Percentiles rank a stretch among this genome's conserved stretches.
Conservation (phyloP, 805 yeast genomes). For the Ogataea ganodermae region DNA sequence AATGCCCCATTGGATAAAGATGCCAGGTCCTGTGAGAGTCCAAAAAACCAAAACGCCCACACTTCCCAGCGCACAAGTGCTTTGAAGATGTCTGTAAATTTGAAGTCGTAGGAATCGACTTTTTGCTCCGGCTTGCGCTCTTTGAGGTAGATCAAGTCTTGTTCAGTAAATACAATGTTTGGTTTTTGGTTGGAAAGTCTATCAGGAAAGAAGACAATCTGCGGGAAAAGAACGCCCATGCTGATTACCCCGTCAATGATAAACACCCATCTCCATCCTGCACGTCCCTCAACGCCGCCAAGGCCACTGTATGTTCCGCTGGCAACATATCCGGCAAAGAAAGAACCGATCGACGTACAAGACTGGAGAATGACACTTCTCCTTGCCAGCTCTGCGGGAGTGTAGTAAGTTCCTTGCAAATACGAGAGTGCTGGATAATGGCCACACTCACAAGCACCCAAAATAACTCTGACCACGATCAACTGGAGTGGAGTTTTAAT, state of each 20-base stretch:
- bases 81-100: conserved; percentile 5
- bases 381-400: conserved; percentile 54
- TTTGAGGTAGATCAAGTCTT: conserved; percentile 14
- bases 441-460: conserved; percentile 38
- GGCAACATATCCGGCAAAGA: conserved; percentile 55
- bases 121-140: conserved; percentile 14
- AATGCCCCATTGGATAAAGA: conserved; percentile 33
- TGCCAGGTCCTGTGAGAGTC: conserved; percentile 38
- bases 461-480: conserved; percentile 34
- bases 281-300: conserved; percentile 22
- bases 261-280: conserved; percentile 57
- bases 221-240: conserved; percentile 35
- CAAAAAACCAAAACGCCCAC: conserved; percentile 32
- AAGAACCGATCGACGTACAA: conserved; percentile 39
- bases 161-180: conserved; percentile 31
- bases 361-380: conserved; percentile 57
- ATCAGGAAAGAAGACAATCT: not conserved
- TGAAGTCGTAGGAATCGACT: conserved; percentile 10
- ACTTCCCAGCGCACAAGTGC: conserved; percentile 13
- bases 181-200: too few species aligned
- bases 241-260: conserved; percentile 48
- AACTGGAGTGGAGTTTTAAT: conserved; percentile 10
- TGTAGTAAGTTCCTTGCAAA: conserved; percentile 50
- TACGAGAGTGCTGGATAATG: conserved; percentile 4
- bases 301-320: conserved; percentile 51